A percentile compares a stretch with the other conserved stretches of the same genome.
These are phyloP conservation scores for Chrysanthemum makinoi DNA, from an alignment of 129 eudicot genomes.

Conservation along the genomic window DNA sequence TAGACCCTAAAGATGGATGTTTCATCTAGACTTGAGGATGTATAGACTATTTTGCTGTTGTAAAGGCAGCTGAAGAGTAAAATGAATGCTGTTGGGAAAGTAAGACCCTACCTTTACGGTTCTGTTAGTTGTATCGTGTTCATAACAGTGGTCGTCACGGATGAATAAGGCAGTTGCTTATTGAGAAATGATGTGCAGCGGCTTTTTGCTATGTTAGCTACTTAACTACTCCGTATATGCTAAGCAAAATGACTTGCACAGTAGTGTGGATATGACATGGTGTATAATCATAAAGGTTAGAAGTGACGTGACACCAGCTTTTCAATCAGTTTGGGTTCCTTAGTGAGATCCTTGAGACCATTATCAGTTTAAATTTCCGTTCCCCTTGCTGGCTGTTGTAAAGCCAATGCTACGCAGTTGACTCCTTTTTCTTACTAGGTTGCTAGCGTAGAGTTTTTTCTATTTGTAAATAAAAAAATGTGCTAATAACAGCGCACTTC, in stretches of 20 bases:
- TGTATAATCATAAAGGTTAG: neutral
- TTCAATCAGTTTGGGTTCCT: neutral
- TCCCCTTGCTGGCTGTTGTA: neutral
- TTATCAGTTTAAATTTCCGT: too few species aligned
- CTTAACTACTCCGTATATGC: neutral
- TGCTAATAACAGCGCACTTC: too few species aligned
- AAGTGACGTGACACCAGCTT: conserved; percentile 3
- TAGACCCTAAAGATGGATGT: too few species aligned
- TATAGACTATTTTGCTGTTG: too few species aligned
- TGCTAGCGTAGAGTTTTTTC: neutral
- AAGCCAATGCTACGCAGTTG: neutral
- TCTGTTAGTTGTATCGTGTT: neutral
- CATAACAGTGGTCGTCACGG: neutral
- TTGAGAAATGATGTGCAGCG: neutral
- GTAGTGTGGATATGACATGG: neutral
- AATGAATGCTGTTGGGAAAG: too few species aligned
- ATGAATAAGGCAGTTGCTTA: neutral
- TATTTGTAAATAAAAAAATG: too few species aligned
- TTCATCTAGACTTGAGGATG: too few species aligned
- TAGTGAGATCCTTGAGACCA: neutral
- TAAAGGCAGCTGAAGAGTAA: too few species aligned
- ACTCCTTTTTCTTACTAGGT: neutral
- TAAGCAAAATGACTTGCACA: neutral
- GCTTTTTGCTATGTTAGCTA: neutral
- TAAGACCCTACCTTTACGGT: neutral